Evolutionary conservation across 306 rosid species (phyloP), one percentile per base, ranked within the genome.

Genomic region (Castanea crenata): DNA sequence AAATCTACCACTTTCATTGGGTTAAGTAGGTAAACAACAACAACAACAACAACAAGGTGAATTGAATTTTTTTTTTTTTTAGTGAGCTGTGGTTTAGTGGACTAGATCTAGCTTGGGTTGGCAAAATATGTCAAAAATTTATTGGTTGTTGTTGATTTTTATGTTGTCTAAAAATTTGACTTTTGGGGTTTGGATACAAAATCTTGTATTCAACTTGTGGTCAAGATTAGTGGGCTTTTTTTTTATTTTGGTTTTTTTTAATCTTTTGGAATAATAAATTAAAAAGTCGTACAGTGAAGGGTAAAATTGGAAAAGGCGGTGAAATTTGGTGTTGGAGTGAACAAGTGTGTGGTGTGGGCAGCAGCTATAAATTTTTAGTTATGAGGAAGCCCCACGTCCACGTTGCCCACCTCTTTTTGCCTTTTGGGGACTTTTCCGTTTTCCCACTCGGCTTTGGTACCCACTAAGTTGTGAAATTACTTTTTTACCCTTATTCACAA

Each of bases 191-290:
- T 61, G 34, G 14, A 61, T 65, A 74, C 49, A 80, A 20, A 79
- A 73, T 76, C 19, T 27, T 44, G 65, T 70, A 49, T 69, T 87
- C 85, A 90, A 85, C 92, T 80, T 85, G 51, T 71, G 62, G 88
- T 81, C 91, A 81, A 80, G 27, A 62, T 77, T 23, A 12, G 87
- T 55, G 71, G 84, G 81, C 73, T 62, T 71, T 78, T 78, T 78
- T 35, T 19, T 3, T 6, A 6, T 6, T 38, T 41, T 41, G 8
- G 8, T 1, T 44, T 44, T 49, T 49, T 49, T 10, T 8, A 49
- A 12, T 49, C 77, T 49, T 41, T 44, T 55, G 16, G 10, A 4
- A 10, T 5, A 35, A 59, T 62, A 63, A 59, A 63, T 56, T 56
- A 41, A 71, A 71, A 6, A 38, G 49, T 21, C 5, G 11, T 56